These are phyloP conservation scores for Aspergillus candidus DNA, from an alignment of 2,329 filamentous ascomycete species.

Conservation along the genomic window DNA sequence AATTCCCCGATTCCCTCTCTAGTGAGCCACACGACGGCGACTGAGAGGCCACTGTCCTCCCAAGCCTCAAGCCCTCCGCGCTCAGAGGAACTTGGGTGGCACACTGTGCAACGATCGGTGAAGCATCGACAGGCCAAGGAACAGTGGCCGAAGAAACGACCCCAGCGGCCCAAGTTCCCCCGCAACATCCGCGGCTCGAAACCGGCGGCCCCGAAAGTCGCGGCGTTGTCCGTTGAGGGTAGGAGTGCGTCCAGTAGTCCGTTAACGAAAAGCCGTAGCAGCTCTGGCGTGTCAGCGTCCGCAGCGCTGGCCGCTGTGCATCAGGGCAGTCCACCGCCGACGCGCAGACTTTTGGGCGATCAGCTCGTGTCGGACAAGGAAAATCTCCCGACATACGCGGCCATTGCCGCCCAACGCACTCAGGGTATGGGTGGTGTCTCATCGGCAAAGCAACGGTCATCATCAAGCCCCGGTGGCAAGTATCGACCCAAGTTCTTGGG, in stretches of 20 bases:
- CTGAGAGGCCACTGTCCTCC: slow-evolving; percentile 21
- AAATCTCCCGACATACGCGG: slow-evolving; percentile 31
- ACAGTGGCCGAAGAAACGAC: slow-evolving; percentile 9
- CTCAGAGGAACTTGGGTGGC: slow-evolving; percentile 27
- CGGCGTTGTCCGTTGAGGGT: slow-evolving; percentile 23
- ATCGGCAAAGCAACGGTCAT: slow-evolving; percentile 16
- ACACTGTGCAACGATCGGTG: slow-evolving; percentile 22
- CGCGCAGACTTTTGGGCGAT: slow-evolving; percentile 8
- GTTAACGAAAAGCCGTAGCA: slow-evolving; percentile 13
- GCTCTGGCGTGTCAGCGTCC: slow-evolving; percentile 31
- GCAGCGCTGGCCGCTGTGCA: slow-evolving; percentile 36
- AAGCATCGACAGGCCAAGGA: slow-evolving; percentile 11
- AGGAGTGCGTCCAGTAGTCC: slow-evolving; percentile 26
- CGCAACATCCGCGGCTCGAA: slow-evolving; percentile 15
- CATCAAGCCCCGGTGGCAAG: slow-evolving; percentile 14
- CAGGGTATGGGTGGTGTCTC: slow-evolving; percentile 8
- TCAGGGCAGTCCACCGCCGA: slow-evolving; percentile 28
- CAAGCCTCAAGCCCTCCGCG: slow-evolving; percentile 19
- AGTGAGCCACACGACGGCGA: slow-evolving; percentile 24
- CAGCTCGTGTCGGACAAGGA: slow-evolving; percentile 15
- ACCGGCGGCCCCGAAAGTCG: slow-evolving; percentile 20
- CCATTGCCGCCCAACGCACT: slow-evolving; percentile 23
- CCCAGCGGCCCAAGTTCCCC: slow-evolving; percentile 13
- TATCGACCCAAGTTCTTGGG: slow-evolving; percentile 11
- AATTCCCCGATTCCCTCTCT: slow-evolving; percentile 28